These are phyloP conservation scores for Bipolaris gigantea DNA, from an alignment of 2,329 filamentous ascomycete species.

Conservation along the genomic window DNA sequence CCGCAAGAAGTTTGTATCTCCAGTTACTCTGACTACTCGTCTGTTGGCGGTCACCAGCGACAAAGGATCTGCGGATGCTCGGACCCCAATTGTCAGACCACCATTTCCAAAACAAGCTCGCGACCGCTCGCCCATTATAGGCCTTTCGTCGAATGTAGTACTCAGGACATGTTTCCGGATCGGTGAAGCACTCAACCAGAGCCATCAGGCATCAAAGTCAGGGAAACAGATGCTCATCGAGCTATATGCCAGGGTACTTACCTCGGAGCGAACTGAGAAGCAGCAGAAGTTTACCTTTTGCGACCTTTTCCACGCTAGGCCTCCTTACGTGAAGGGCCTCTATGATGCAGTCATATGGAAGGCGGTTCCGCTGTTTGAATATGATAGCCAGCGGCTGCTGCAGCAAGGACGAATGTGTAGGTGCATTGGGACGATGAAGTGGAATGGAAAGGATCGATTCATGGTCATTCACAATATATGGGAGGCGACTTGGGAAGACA, in stretches of 20 bases:
- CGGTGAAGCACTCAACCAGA: slow-evolving; percentile 60
- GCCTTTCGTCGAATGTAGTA: slow-evolving; percentile 51
- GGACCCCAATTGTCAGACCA: slow-evolving; percentile 54
- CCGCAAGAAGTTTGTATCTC: slow-evolving; percentile 25
- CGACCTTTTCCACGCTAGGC: slow-evolving; percentile 62
- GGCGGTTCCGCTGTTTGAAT: slow-evolving; percentile 50
- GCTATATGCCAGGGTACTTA: slow-evolving; percentile 63
- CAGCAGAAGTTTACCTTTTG: slow-evolving; percentile 67
- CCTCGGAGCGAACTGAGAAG: slow-evolving; percentile 57
- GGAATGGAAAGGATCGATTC: slow-evolving; percentile 48
- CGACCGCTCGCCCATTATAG: slow-evolving; percentile 58
- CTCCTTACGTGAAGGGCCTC: slow-evolving; percentile 56
- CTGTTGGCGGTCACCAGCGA: slow-evolving; percentile 14
- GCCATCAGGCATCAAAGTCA: slow-evolving; percentile 50
- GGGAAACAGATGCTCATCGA: slow-evolving; percentile 59
- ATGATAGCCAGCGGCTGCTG: slow-evolving; percentile 52
- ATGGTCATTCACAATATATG: slow-evolving; percentile 55
- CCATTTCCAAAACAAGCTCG: slow-evolving; percentile 55
- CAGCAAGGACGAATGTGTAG: slow-evolving; percentile 49
- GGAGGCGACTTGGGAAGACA: slow-evolving; percentile 57
- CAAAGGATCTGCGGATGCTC: slow-evolving; percentile 2
- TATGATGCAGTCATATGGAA: slow-evolving; percentile 52
- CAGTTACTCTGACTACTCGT: slow-evolving; percentile 26
- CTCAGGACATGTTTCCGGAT: slow-evolving; percentile 66
- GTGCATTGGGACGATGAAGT: slow-evolving; percentile 54